phyloP scores from a whole-genome alignment of 257 asterid genomes.

The Nemophila menziesii region DNA sequence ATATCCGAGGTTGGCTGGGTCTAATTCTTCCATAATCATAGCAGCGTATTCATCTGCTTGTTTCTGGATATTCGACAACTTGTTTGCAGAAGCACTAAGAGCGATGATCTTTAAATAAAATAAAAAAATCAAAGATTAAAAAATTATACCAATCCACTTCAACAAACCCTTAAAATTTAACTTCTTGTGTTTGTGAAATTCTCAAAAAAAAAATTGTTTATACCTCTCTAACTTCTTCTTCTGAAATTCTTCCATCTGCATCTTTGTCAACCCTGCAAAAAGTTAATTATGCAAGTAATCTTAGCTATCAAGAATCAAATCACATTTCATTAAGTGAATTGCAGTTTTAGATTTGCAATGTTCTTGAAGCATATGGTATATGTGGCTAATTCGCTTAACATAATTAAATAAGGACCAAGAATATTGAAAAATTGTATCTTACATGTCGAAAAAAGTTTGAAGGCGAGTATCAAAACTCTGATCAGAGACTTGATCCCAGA shows the following conservation, averaged over 20 bases:
- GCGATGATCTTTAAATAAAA: conserved; percentile 76
- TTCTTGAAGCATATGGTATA: too few species aligned
- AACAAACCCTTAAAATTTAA: too few species aligned
- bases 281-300: conserved; percentile 1
- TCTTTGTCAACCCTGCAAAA: conserved; percentile 86
- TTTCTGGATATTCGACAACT: conserved; percentile 56
- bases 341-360: too few species aligned
- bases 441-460: conserved; percentile 20
- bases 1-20: conserved; percentile 53
- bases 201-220: neutral
- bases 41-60: conserved; percentile 90
- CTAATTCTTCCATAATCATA: conserved; percentile 84
- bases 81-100: conserved; percentile 88
- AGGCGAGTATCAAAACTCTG: conserved; percentile 15
- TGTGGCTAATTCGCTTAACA: neutral
- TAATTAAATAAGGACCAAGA: too few species aligned
- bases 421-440: neutral
- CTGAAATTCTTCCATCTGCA: conserved; percentile 69
- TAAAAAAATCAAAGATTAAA: neutral
- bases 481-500: conserved; percentile 17
- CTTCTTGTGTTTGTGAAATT: too few species aligned
- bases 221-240: conserved; percentile 93
- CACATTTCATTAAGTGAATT: too few species aligned
- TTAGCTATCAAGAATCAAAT: neutral
- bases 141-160: too few species aligned